Evolutionary conservation across 2,329 filamentous ascomycete genomes (phyloP).

Genomic region (Exophiala viscosa): DNA sequence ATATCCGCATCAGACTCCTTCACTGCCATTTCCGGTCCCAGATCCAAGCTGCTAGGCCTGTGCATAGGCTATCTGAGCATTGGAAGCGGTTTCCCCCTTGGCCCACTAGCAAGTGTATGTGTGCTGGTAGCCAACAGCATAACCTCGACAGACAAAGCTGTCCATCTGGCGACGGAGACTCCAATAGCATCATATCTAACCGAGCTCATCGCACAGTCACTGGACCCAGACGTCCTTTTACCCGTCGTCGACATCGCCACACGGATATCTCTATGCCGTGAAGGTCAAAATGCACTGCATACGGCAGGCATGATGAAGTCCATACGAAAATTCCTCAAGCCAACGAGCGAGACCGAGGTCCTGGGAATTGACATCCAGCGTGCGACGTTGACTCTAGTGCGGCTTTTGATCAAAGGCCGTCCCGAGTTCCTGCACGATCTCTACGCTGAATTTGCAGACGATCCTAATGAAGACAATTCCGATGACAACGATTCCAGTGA

Average conservation of each 20-base stretch:
- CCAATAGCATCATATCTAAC: constrained; percentile 1
- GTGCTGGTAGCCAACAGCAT: constrained; percentile 21
- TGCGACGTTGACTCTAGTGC: constrained; percentile 8
- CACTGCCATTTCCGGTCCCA: background rate
- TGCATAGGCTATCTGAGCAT: constrained; percentile 11
- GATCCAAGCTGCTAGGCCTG: constrained; percentile 8
- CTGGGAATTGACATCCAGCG: constrained; percentile 13
- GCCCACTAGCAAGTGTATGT: constrained; percentile 12
- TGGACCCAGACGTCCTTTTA: constrained; percentile 13
- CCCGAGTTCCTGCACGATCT: constrained; percentile 2
- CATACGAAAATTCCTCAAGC: constrained; percentile 3
- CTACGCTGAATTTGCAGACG: background rate
- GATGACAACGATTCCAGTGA: too few relatives aligned
- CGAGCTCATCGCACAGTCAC: background rate
- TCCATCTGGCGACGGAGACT: background rate
- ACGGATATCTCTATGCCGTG: constrained; percentile 14
- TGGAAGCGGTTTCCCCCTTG: too few relatives aligned
- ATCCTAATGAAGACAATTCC: background rate
- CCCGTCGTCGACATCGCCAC: constrained; percentile 20
- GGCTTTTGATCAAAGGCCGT: constrained; percentile 19
- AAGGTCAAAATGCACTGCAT: constrained; percentile 15
- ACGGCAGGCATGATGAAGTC: constrained; percentile 1
- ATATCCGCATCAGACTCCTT: constrained; percentile 20
- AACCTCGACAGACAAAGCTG: constrained; percentile 14
- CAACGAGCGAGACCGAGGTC: constrained; percentile 2